phyloP scores from a whole-genome alignment of 1,139 yeast species.

The Saccharomyces hybrid region DNA sequence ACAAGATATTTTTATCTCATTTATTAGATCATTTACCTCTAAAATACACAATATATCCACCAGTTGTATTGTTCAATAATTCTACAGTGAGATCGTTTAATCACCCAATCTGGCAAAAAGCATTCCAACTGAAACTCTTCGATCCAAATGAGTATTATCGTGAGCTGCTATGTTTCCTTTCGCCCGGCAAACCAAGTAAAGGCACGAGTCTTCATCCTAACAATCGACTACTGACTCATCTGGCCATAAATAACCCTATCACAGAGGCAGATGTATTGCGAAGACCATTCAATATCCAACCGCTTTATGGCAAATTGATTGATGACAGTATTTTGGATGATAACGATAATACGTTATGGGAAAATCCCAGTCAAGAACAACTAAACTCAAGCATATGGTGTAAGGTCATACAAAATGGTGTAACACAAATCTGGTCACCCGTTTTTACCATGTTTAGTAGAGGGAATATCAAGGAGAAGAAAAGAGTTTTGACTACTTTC shows the following conservation, averaged over 20 bases:
- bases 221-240: constrained; percentile 40
- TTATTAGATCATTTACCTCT: constrained; percentile 36
- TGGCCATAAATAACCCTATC: constrained; percentile 70
- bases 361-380: constrained; percentile 39
- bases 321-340: constrained; percentile 13
- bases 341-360: constrained; percentile 25
- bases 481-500: constrained; percentile 46
- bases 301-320: constrained; percentile 51
- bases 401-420: constrained; percentile 60
- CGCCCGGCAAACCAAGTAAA: not conserved
- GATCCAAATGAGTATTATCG: constrained; percentile 23
- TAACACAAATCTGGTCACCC: constrained; percentile 80
- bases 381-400: constrained; percentile 65
- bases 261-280: constrained; percentile 45
- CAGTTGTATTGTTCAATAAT: constrained; percentile 50
- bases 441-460: constrained; percentile 79
- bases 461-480: constrained; percentile 82
- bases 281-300: constrained; percentile 54
- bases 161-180: constrained; percentile 18
- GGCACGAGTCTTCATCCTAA: constrained; percentile 17
- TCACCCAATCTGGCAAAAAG: constrained; percentile 32
- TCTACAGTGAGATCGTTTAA: constrained; percentile 37
- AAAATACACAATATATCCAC: constrained; percentile 59
- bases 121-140: constrained; percentile 12
- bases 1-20: constrained; percentile 5